phyloP scores from a whole-genome alignment of 176 grass and related monocot genomes.

The Sorghum bicolor region DNA sequence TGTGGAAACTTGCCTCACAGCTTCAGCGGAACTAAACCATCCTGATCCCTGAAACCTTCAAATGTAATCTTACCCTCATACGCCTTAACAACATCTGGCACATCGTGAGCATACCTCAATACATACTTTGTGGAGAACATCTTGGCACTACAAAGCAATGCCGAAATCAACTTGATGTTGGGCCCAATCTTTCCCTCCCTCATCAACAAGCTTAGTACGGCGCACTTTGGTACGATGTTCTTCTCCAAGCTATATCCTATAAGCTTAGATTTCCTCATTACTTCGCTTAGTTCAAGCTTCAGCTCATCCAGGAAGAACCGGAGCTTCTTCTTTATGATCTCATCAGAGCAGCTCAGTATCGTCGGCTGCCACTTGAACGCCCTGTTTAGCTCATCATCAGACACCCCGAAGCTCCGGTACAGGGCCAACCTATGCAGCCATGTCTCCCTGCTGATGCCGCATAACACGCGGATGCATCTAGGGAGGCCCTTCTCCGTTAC shows the following conservation, averaged over 20 bases:
- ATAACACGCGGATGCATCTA: neutral
- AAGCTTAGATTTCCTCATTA: neutral
- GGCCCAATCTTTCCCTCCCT: slow-evolving; percentile 33
- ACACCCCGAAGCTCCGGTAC: slow-evolving; percentile 36
- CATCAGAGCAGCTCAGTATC: neutral
- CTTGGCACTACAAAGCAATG: neutral
- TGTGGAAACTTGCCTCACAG: neutral
- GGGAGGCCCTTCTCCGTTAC: neutral
- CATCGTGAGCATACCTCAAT: slow-evolving; percentile 16
- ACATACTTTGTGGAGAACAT: slow-evolving; percentile 2
- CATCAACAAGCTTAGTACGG: slow-evolving; percentile 39
- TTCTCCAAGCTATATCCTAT: slow-evolving; percentile 40
- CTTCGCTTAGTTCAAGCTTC: slow-evolving; percentile 17
- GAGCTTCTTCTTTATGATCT: slow-evolving; percentile 14
- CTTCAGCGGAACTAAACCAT: neutral
- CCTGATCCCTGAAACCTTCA: slow-evolving; percentile 21
- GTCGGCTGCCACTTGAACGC: slow-evolving; percentile 33
- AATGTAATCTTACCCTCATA: slow-evolving; percentile 48
- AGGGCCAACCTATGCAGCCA: slow-evolving; percentile 36
- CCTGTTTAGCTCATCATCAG: slow-evolving; percentile 10
- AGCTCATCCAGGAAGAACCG: slow-evolving; percentile 33
- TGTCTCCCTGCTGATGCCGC: neutral
- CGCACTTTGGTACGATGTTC: slow-evolving; percentile 37
- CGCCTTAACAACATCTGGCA: slow-evolving; percentile 45
- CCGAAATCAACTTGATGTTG: neutral